Percentiles rank a stretch among this genome's conserved stretches.
Evolutionary conservation across 352 stramenopile genomes (phyloP).

Genomic region (Phytophthora macrochlamydospora): DNA sequence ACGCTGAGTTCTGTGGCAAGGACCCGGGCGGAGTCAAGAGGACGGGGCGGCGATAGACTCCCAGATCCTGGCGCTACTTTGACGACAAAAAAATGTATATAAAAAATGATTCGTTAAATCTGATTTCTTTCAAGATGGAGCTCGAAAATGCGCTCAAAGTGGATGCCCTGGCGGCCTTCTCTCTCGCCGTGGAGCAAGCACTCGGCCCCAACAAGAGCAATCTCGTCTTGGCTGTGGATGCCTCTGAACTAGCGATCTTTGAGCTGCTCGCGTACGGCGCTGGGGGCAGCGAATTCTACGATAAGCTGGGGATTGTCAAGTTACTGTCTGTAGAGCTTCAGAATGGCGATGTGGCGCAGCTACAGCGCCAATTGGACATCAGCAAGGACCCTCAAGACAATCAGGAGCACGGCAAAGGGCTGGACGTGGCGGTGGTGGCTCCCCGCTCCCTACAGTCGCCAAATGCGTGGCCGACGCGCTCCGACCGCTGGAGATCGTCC

Average conservation of each 20-base stretch:
- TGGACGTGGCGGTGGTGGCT: conserved; percentile 57
- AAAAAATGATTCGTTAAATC: conserved; percentile 1
- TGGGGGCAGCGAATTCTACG: conserved; percentile 71
- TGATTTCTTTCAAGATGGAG: conserved; percentile 15
- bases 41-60: too few relatives aligned
- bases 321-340: conserved; percentile 54
- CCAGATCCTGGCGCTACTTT: too few relatives aligned
- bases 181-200: conserved; percentile 29
- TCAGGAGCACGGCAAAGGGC: conserved; percentile 22
- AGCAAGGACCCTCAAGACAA: conserved; percentile 10
- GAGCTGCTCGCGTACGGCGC: conserved; percentile 71
- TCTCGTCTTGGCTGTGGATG: conserved; percentile 59
- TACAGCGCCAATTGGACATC: conserved; percentile 51
- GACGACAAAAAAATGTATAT: too few relatives aligned
- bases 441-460: conserved; percentile 53
- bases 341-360: conserved; percentile 22
- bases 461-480: conserved; percentile 58
- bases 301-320: conserved; percentile 48
- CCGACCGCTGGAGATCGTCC: conserved; percentile 32
- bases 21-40: too few relatives aligned
- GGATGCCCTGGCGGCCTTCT: conserved; percentile 55
- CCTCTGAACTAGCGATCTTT: conserved; percentile 60
- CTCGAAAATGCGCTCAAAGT: conserved; percentile 59
- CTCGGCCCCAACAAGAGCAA: conserved; percentile 11
- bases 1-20: too few relatives aligned